Base-by-base conservation (phyloP, 441 rosid genomes). In the Rhodomyrtus psidioides region DNA sequence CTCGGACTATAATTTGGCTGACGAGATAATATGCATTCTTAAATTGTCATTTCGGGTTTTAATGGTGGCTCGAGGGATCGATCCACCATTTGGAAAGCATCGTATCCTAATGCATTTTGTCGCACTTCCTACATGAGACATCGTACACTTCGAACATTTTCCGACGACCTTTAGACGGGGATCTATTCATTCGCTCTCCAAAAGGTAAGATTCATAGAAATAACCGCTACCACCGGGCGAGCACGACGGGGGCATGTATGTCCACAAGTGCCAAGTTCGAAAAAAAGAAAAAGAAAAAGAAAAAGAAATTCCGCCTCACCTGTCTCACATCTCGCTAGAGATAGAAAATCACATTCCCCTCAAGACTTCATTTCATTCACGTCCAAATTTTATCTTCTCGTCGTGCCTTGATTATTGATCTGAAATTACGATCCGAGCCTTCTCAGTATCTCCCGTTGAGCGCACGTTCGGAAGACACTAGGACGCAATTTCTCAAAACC, bases 331-430 rank as follows among this genome's bases (percentile, higher is more conserved):
- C 42, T 28, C 1, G 3, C 42, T 17, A 16, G 74, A 28, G 42
- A 60, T 60, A 60, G 17, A 28, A 62, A 5, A 16, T 30, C 9
- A 16, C 42, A 16, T 16, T 8, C 13, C 0, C 16, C 9, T 23
- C 24, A 2, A 0, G 0, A 30, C 8, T 19, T 19, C 16, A 62
- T 62, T 60, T 5, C 6, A 60, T 5, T 21, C 6, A 16, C 23
- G 9, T 28, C 7, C 1, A 28, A 2, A 3, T 28, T 62, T 12
- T 9, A 27, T 28, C 23, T 60, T 28, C 19, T 60, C 13, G 15
- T 15, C 4, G 1, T 0, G 21, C 0, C 70, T 60, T 5, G 6
- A 0, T 62, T 62, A 12, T 16, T 62, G 9, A 62, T 30, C 28
- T 2, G 26, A 55, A 21, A 21, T 55, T 55, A 62, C 6, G 4